Conservation (phyloP, 164 flowering plant genomes). For the Vitis rotundifolia region DNA sequence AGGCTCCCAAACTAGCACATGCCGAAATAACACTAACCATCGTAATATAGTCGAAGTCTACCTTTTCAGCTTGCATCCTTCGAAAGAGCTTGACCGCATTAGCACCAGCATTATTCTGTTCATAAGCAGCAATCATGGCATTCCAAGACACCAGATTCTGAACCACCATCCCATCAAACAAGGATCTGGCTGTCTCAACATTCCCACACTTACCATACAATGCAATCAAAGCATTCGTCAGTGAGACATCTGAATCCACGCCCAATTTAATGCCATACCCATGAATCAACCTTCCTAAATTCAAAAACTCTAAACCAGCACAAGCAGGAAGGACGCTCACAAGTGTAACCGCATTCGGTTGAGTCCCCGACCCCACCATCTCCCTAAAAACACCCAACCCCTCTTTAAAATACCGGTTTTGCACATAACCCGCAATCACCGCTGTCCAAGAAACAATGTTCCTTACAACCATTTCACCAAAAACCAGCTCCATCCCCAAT, state of each 20-base stretch:
- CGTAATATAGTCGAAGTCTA: slow-evolving; percentile 29
- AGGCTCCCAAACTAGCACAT: slow-evolving; percentile 36
- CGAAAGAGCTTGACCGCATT: slow-evolving; percentile 35
- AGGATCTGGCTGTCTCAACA: slow-evolving; percentile 22
- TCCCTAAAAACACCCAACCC: slow-evolving; percentile 25
- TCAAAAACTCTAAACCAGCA: slow-evolving; percentile 18
- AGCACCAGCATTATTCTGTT: slow-evolving; percentile 19
- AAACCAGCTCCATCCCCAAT: slow-evolving; percentile 25
- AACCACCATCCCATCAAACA: slow-evolving; percentile 29
- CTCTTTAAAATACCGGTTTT: slow-evolving; percentile 23
- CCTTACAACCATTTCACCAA: slow-evolving; percentile 24
- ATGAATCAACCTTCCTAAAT: slow-evolving; percentile 34
- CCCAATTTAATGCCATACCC: slow-evolving; percentile 36
- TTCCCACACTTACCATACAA: slow-evolving; percentile 35
- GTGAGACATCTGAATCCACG: slow-evolving; percentile 24
- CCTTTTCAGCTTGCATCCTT: slow-evolving; percentile 27
- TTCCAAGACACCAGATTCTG: slow-evolving; percentile 37
- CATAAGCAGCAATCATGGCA: slow-evolving; percentile 36
- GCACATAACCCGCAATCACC: slow-evolving; percentile 36
- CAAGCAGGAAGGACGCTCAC: slow-evolving; percentile 39
- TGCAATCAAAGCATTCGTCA: slow-evolving; percentile 31
- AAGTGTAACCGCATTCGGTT: slow-evolving; percentile 33
- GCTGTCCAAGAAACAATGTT: slow-evolving; percentile 40
- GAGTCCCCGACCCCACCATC: slow-evolving; percentile 28
- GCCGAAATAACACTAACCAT: slow-evolving; percentile 41